A percentile compares a stretch with the other conserved stretches of the same genome.
phyloP scores from a whole-genome alignment of 2,329 filamentous ascomycete species.

The Colletotrichum cereale region DNA sequence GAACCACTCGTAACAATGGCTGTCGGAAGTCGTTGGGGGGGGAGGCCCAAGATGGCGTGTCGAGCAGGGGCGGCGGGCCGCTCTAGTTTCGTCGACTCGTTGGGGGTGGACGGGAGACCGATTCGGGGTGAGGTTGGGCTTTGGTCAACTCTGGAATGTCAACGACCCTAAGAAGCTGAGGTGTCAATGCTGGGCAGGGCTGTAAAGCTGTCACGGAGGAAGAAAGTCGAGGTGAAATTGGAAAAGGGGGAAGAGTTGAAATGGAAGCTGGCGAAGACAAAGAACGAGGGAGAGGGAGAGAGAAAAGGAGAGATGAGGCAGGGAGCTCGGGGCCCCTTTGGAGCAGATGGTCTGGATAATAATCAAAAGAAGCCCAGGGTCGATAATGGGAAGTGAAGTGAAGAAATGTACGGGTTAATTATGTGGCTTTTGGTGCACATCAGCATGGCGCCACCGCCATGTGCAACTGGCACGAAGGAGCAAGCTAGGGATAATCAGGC shows the following conservation, averaged over 20 bases:
- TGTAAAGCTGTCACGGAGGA: neutral
- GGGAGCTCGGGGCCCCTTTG: conserved; percentile 18
- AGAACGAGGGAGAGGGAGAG: neutral
- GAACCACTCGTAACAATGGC: conserved; percentile 18
- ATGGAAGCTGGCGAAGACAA: neutral
- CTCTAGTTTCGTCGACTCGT: conserved; percentile 17
- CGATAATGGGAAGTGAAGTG: conserved; percentile 20
- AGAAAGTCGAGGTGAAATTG: neutral
- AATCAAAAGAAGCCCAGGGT: conserved; percentile 29
- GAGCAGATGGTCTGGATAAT: conserved; percentile 28
- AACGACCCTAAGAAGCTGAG: neutral
- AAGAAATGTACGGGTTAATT: conserved; percentile 36
- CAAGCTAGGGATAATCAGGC: conserved; percentile 16
- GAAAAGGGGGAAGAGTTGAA: neutral
- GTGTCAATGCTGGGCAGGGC: neutral
- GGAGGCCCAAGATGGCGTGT: conserved; percentile 14
- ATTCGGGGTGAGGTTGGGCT: neutral
- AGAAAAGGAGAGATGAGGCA: conserved; percentile 2
- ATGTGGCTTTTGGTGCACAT: conserved; percentile 38
- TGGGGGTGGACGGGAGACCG: neutral
- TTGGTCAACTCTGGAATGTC: neutral
- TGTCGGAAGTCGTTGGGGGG: conserved; percentile 22
- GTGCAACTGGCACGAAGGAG: conserved; percentile 37
- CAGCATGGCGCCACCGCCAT: conserved; percentile 30
- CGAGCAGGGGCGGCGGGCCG: conserved; percentile 9